A percentile compares a stretch with the other conserved stretches of the same genome.
phyloP scores from a whole-genome alignment of 1,284 basidiomycete genomes.

The Neonothopanus nambi region DNA sequence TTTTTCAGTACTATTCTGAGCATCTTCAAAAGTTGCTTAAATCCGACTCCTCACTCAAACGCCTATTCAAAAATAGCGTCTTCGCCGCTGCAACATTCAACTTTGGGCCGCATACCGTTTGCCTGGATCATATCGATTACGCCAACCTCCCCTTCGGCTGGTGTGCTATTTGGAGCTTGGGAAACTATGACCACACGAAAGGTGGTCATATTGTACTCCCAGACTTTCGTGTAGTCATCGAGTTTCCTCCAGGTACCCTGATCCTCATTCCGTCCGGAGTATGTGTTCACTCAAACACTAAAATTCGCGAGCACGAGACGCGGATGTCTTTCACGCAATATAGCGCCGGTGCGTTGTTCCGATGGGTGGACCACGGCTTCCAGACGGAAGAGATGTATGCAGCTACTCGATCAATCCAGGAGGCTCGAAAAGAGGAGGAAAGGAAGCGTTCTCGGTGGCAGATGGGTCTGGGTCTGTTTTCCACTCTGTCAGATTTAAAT shows the following conservation, averaged over 20 bases:
- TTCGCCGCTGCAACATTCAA: conserved; percentile 8
- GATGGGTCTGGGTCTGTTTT: neutral
- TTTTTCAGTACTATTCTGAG: neutral
- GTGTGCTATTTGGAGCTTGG: too few species aligned
- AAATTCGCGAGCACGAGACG: too few species aligned
- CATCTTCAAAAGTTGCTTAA: neutral
- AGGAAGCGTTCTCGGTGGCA: neutral
- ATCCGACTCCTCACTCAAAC: neutral
- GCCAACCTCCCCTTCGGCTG: too few species aligned
- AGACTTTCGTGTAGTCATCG: conserved; percentile 24
- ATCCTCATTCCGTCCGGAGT: conserved; percentile 27
- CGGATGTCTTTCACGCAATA: too few species aligned
- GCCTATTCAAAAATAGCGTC: conserved; percentile 3
- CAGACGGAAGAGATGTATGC: too few species aligned
- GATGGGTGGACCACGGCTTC: conserved; percentile 25
- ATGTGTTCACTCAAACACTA: too few species aligned
- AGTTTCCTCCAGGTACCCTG: conserved; percentile 23
- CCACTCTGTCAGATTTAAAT: neutral
- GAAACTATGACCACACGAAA: too few species aligned
- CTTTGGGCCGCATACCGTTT: conserved; percentile 7
- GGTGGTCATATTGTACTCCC: conserved; percentile 29
- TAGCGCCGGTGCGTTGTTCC: conserved; percentile 24
- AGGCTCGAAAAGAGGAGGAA: too few species aligned
- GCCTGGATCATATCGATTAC: conserved; percentile 5
- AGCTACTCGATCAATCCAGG: too few species aligned